Evolutionary conservation across 2,329 filamentous ascomycete genomes (phyloP).

Genomic region (Neoarthrinium moseri): DNA sequence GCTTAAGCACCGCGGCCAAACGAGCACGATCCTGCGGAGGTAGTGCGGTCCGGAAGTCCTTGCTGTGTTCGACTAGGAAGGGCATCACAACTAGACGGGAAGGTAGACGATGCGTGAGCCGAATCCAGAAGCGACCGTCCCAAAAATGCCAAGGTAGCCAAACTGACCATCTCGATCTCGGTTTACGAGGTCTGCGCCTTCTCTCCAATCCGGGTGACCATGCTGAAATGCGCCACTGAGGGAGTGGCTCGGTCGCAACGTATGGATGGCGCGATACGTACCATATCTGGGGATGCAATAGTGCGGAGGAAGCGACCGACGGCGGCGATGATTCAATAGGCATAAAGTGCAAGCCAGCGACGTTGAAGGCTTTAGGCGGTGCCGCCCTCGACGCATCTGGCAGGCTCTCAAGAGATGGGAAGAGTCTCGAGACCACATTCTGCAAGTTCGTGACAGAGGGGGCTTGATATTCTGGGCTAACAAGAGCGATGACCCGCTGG

Average conservation of each 20-base stretch:
- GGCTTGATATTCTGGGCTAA: conserved; percentile 46
- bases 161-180: conserved; percentile 23
- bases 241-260: conserved; percentile 34
- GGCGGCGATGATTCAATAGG: conserved; percentile 28
- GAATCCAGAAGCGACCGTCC: conserved; percentile 64
- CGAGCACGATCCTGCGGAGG: conserved; percentile 25
- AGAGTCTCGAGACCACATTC: conserved; percentile 44
- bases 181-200: not conserved
- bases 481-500: conserved; percentile 47
- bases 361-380: conserved; percentile 44
- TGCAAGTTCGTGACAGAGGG: conserved; percentile 43
- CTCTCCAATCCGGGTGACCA: conserved; percentile 12
- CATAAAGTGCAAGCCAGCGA: conserved; percentile 47
- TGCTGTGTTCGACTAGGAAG: conserved; percentile 41
- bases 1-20: conserved; percentile 43
- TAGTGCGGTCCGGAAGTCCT: conserved; percentile 47
- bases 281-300: conserved; percentile 32
- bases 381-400: conserved; percentile 6
- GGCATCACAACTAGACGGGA: conserved; percentile 44
- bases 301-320: conserved; percentile 6
- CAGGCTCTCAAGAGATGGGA: conserved; percentile 39
- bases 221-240: conserved; percentile 20
- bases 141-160: conserved; percentile 42
- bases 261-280: conserved; percentile 47
- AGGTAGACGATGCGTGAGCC: conserved; percentile 41